A percentile compares a stretch with the other conserved stretches of the same genome.
Evolutionary conservation across 805 yeast species (phyloP).

Genomic region (Lipomyces yamanashiensis): DNA sequence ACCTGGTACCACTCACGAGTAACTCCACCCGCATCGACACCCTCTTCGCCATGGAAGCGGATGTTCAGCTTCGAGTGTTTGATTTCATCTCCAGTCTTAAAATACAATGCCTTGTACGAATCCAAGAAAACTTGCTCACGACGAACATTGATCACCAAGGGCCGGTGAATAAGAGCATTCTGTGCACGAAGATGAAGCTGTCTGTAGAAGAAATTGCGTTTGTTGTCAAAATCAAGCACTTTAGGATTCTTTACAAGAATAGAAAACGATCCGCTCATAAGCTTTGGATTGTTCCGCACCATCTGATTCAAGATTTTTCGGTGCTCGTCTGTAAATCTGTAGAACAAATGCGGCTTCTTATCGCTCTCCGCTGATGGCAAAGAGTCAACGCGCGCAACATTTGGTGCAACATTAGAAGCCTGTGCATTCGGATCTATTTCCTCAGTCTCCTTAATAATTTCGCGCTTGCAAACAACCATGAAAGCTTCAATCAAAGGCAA

Average conservation of each 20-base stretch:
- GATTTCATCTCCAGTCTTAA: conserved; percentile 74
- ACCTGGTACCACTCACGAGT: conserved; percentile 98
- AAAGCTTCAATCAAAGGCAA: conserved; percentile 88
- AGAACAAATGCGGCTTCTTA: conserved; percentile 54
- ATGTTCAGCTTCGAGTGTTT: conserved; percentile 74
- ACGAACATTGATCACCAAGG: conserved; percentile 69
- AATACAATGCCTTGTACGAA: conserved; percentile 80
- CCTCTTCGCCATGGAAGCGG: conserved; percentile 89
- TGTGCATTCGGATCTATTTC: background rate
- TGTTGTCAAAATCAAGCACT: conserved; percentile 92
- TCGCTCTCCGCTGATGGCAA: background rate
- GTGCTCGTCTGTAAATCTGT: conserved; percentile 86
- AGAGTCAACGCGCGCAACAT: conserved; percentile 4
- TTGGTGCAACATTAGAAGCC: background rate
- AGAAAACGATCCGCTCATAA: conserved; percentile 95
- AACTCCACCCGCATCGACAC: conserved; percentile 98
- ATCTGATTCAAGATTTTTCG: conserved; percentile 85
- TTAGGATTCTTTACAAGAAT: conserved; percentile 85
- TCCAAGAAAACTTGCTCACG: conserved; percentile 92
- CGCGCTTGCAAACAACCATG: conserved; percentile 91
- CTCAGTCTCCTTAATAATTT: conserved; percentile 19
- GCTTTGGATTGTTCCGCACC: conserved; percentile 87
- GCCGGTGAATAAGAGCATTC: conserved; percentile 44
- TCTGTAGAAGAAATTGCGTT: conserved; percentile 80
- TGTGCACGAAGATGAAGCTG: conserved; percentile 60